These are phyloP conservation scores for Colletotrichum sublineola DNA, from an alignment of 2,329 filamentous ascomycete genomes.

Conservation along the genomic window DNA sequence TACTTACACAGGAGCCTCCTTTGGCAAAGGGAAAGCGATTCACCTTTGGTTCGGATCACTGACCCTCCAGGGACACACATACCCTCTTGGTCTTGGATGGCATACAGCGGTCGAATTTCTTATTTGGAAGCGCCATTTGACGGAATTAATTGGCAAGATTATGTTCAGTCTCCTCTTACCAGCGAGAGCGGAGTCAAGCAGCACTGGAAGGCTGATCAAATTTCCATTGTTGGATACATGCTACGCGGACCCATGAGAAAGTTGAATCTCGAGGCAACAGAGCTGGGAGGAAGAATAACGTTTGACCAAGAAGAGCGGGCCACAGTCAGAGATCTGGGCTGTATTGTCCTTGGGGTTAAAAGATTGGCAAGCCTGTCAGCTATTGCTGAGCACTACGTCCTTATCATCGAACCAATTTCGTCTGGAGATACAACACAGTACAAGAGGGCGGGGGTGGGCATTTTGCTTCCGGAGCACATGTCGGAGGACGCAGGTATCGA, in stretches of 20 bases:
- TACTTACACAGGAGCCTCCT: slow-evolving; percentile 7
- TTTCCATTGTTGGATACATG: background rate
- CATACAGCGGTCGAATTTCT: background rate
- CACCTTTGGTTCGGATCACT: background rate
- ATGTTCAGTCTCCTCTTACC: background rate
- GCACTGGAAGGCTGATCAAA: background rate
- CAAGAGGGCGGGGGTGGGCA: slow-evolving; percentile 1
- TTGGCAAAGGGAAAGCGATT: background rate
- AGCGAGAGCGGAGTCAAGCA: background rate
- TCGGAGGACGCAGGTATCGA: background rate
- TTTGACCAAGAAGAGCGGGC: background rate
- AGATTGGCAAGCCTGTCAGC: background rate
- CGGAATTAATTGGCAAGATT: background rate
- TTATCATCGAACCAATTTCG: background rate
- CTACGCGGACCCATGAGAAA: background rate
- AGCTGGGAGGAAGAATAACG: background rate
- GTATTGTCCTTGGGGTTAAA: background rate
- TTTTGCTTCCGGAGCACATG: background rate
- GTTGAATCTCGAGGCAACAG: background rate
- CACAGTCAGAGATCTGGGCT: background rate
- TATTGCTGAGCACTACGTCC: background rate
- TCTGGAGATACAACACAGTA: background rate
- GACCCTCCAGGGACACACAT: background rate
- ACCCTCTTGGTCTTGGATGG: slow-evolving; percentile 17
- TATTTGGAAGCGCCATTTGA: slow-evolving; percentile 7